Evolutionary conservation across 129 eudicot genomes (phyloP).

Genomic region (sunflower (Helianthus annuus)): HanXRQr2.0-SUNRISE NC_035438.2:8864345-8864844

Average conservation of each 20-base stretch:
- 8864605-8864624: conserved; percentile 80
- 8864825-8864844: neutral
- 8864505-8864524: conserved; percentile 37
- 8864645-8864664: conserved; percentile 45
- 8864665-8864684: conserved; percentile 45
- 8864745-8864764: neutral
- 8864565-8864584: conserved; percentile 63
- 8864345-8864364: conserved; percentile 38
- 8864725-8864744: neutral
- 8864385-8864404: conserved; percentile 64
- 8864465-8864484: conserved; percentile 74
- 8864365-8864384: conserved; percentile 47
- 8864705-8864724: neutral
- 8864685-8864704: conserved; percentile 54
- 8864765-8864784: neutral
- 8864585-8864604: conserved; percentile 85
- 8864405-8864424: conserved; percentile 62
- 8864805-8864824: conserved; percentile 4
- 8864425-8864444: conserved; percentile 58
- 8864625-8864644: conserved; percentile 44
- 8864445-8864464: conserved; percentile 68
- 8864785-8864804: neutral
- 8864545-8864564: conserved; percentile 24
- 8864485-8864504: conserved; percentile 43
- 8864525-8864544: conserved; percentile 23